Base-by-base conservation (phyloP, 2,329 filamentous ascomycete species). In the Alternaria brassicicola region DNA sequence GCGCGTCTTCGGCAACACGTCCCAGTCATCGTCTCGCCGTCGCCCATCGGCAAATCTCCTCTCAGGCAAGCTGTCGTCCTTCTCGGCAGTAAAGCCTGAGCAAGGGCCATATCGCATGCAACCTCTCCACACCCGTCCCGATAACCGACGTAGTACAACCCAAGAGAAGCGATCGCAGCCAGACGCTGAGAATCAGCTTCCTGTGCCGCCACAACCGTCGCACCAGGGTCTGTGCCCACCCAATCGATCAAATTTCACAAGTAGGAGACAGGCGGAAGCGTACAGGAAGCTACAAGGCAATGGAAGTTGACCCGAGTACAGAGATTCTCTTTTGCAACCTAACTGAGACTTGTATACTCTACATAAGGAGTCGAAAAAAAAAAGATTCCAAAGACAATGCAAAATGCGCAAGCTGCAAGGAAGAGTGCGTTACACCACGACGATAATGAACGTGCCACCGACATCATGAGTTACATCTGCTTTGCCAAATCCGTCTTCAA, bases 1-100 rank as follows among this genome's bases (percentile, higher is more conserved):
- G 2, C 62, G 54, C 25, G 31, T 72, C n/a, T 76, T 76, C 41
- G 59, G 33, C 38, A 58, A 51, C 21, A 59, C 63, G 1, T 57
- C 60, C 13, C 49, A 57, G 42, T 21, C 42, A 13, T 61, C 52
- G 17, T 59, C 61, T 3, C 57, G 59, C 31, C 59, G 33, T 13
- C 59, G 53, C 2, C 59, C 41, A 23, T 54, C 55, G 4, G 47
- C 45, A 15, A 45, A 45, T 15, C 49, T 54, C 23, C 49, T 51
- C 4, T 47, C 49, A n/a, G 25, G 13, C 26, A 55, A 55, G 33
- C 21, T 28, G 13, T 43, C 49, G 9, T 39, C 30, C 2, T 57
- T 43, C 2, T 57, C 54, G 19, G 48, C 48, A 6, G 38, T 26
- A 4, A 36, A 17, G 6, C 54, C 55, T 3, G 51, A 41, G 7